phyloP scores from a whole-genome alignment of 768 basidiomycete genomes.

The Pisolithus marmoratus region DNA sequence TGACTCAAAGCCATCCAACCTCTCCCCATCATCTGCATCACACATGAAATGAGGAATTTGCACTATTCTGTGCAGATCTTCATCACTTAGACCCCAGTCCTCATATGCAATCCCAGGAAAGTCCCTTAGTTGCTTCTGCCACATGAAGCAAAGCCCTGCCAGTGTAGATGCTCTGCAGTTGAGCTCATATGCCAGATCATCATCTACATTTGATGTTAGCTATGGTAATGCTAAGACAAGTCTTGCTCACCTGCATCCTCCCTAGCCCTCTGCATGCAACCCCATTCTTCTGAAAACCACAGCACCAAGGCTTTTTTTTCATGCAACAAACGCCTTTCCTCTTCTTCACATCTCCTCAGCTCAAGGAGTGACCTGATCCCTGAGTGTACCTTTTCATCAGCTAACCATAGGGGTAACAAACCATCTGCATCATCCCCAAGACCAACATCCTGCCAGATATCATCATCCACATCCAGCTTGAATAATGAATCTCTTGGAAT shows the following conservation, averaged over 20 bases:
- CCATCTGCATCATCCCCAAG: too few species aligned
- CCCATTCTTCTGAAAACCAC: conserved; percentile 28
- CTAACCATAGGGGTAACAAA: too few species aligned
- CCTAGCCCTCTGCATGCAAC: not conserved
- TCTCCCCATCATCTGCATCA: too few species aligned
- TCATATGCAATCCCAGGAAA: not conserved
- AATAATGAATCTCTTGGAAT: too few species aligned
- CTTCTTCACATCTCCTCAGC: too few species aligned
- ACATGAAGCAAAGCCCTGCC: not conserved
- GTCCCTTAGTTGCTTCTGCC: not conserved
- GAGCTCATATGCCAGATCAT: not conserved
- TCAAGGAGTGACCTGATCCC: too few species aligned
- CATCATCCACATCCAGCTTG: too few species aligned
- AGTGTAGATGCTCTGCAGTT: not conserved
- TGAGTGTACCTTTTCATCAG: too few species aligned
- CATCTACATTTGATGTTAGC: not conserved
- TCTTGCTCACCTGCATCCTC: conserved; percentile 2
- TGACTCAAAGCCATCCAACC: too few species aligned
- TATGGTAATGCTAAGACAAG: not conserved
- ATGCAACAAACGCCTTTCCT: conserved; percentile 5
- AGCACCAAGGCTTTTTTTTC: conserved; percentile 16
- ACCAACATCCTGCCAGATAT: too few species aligned
- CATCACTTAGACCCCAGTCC: not conserved
- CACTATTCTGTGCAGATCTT: not conserved
- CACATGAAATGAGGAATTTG: not conserved